Evolutionary conservation across 106 monocot genomes (phyloP).

Genomic region (Acorus gramineus): DNA sequence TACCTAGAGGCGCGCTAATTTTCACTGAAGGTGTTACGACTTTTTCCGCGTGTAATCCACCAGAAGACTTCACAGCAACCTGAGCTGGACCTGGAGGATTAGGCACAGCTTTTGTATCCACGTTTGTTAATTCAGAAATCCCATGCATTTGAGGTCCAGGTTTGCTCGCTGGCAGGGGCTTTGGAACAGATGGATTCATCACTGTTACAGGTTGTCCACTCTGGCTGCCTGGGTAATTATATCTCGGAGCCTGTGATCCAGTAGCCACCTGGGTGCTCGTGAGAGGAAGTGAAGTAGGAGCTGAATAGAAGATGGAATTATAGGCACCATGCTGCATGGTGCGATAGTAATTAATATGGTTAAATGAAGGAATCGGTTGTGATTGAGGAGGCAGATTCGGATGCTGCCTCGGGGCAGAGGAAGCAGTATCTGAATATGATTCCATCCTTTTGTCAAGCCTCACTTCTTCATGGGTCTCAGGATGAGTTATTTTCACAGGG

Average conservation of each 20-base stretch:
- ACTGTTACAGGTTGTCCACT: slow-evolving; percentile 35
- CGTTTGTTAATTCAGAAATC: slow-evolving; percentile 23
- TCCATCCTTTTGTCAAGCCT: slow-evolving; percentile 43
- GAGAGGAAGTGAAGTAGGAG: slow-evolving; percentile 23
- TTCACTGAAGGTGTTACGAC: slow-evolving; percentile 19
- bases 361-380: slow-evolving; percentile 25
- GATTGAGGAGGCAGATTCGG: slow-evolving; percentile 28
- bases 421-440: slow-evolving; percentile 6
- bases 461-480: slow-evolving; percentile 79
- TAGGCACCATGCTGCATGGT: slow-evolving; percentile 27
- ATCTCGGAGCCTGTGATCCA: slow-evolving; percentile 42
- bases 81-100: slow-evolving; percentile 9
- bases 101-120: slow-evolving; percentile 14
- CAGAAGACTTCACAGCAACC: slow-evolving; percentile 16
- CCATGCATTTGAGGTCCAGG: slow-evolving; percentile 4
- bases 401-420: slow-evolving; percentile 20
- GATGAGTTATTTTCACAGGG: slow-evolving; percentile 75
- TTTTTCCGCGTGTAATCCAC: slow-evolving; percentile 9
- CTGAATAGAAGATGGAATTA: slow-evolving; percentile 27
- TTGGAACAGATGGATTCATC: slow-evolving; percentile 19
- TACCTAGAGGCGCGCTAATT: slow-evolving; percentile 19
- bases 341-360: slow-evolving; percentile 33
- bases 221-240: slow-evolving; percentile 47
- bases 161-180: slow-evolving; percentile 19
- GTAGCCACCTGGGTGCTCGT: slow-evolving; percentile 38